A percentile compares a stretch with the other conserved stretches of the same genome.
Conservation (phyloP, 2,329 filamentous ascomycete genomes). For the Sclerotinia sclerotiorum region DNA sequence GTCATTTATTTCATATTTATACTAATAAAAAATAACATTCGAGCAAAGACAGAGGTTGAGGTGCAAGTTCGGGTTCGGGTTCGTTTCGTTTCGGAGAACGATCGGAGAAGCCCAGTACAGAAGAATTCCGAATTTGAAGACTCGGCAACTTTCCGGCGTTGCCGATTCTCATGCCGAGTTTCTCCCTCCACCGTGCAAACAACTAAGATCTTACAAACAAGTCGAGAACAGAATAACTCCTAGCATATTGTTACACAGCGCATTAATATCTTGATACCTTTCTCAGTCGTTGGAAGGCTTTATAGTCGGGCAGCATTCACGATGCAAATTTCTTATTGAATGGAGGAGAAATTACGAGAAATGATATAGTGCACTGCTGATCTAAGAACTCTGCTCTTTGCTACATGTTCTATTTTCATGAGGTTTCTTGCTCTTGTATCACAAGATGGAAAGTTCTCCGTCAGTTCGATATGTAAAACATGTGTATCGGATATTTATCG, state of each 20-base stretch:
- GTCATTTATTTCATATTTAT: no score
- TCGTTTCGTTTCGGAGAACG: not conserved
- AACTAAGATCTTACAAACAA: constrained; percentile 4
- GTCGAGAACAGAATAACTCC: not conserved
- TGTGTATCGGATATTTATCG: not conserved
- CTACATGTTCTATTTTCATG: not conserved
- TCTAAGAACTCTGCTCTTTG: not conserved
- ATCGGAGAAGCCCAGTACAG: not conserved
- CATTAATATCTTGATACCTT: not conserved
- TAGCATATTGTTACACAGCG: not conserved
- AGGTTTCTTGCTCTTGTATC: not conserved
- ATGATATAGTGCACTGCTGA: not conserved
- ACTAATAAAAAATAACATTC: not conserved
- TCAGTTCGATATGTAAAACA: not conserved
- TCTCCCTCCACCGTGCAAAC: not conserved
- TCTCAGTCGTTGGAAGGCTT: not conserved
- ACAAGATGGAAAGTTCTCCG: not conserved
- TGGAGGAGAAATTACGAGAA: not conserved
- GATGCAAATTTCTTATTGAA: not conserved
- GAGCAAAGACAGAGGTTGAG: not conserved
- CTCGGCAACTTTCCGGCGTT: constrained; percentile 7
- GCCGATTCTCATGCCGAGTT: not conserved
- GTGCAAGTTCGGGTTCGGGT: constrained; percentile 6
- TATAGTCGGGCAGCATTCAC: not conserved
- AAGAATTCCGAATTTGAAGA: constrained; percentile 3